Base-by-base conservation (phyloP, 371 early-diverging fungal genomes). In the Mortierella sp. region DNA sequence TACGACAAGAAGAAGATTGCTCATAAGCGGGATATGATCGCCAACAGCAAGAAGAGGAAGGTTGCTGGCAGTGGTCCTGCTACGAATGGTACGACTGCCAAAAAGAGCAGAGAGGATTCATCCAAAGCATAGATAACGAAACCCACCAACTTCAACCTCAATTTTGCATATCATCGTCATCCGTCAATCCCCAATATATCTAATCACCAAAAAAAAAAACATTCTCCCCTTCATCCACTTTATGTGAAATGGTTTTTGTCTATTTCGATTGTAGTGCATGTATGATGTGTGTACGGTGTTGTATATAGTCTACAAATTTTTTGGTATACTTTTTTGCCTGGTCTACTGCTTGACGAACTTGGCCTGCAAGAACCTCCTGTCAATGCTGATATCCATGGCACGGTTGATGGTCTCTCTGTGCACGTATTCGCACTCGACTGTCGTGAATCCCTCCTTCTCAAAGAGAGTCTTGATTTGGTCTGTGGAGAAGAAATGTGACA, bases 331-430 rank as follows among this genome's bases (percentile, higher is more conserved):
- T 17, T 0, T 6, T n/a, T 26, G 17, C 4, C 8, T 5, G 23
- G 8, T 48, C 44, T 63, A 70, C 41, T 58, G 58, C 44, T 86
- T 90, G 69, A 83, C 68, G 71, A 93, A 94, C 80, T 90, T 93
- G 28, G 92, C 93, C 80, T 98, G 98, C 4, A 90, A 84, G 87
- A 96, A 98, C 21, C 94, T 84, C 50, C 98, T 84, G 61, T 94
- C 93, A 50, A 95, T 89, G 39, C 82, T 84, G 43, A 94, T 62
- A 51, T 91, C 90, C 55, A 88, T 75, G 60, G 93, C 91, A 54
- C 92, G 81, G 66, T 97, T 98, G 46, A 89, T 91, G 0, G 95
- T 92, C 75, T 90, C 90, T 47, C 92, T 86, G 37, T 89, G 82
- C 8, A 96, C 88, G 60, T 95, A 96, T 11, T 86, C 86, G 68